These are phyloP conservation scores for Hypsizygus marmoreus DNA, from an alignment of 768 basidiomycete genomes.

Conservation along the genomic window DNA sequence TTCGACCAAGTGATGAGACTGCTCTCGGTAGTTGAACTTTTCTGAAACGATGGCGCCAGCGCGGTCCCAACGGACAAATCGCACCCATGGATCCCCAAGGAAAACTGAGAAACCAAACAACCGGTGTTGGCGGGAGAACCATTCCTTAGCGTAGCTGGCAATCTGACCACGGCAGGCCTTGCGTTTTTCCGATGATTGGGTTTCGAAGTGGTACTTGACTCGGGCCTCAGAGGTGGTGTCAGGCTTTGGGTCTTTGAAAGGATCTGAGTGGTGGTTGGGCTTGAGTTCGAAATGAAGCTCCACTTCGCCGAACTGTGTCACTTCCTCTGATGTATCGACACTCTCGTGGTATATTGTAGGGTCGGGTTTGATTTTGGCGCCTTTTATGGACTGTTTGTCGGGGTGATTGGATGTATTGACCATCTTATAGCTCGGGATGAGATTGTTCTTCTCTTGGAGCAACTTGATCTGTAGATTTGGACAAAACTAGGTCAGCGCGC, in stretches of 20 bases:
- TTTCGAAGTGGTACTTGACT: neutral
- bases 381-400: neutral
- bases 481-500: neutral
- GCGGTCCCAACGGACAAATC: too few relatives aligned
- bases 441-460: neutral
- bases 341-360: neutral
- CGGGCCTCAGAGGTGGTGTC: neutral
- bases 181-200: neutral
- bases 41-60: too few relatives aligned
- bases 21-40: too few relatives aligned
- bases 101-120: too few relatives aligned
- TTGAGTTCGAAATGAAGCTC: conserved; percentile 19
- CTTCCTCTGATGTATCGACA: neutral
- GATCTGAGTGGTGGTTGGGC: conserved; percentile 3
- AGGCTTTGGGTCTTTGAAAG: conserved; percentile 17
- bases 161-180: too few relatives aligned
- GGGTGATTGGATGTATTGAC: conserved; percentile 12
- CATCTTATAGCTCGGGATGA: conserved; percentile 7
- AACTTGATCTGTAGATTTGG: neutral
- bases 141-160: too few relatives aligned
- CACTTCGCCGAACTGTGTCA: conserved; percentile 4
- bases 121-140: too few relatives aligned
- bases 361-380: conserved; percentile 5
- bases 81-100: too few relatives aligned
- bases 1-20: too few relatives aligned